A percentile compares a stretch with the other conserved stretches of the same genome.
Conservation (phyloP, 805 yeast species). For the Metschnikowia koreensis region DNA sequence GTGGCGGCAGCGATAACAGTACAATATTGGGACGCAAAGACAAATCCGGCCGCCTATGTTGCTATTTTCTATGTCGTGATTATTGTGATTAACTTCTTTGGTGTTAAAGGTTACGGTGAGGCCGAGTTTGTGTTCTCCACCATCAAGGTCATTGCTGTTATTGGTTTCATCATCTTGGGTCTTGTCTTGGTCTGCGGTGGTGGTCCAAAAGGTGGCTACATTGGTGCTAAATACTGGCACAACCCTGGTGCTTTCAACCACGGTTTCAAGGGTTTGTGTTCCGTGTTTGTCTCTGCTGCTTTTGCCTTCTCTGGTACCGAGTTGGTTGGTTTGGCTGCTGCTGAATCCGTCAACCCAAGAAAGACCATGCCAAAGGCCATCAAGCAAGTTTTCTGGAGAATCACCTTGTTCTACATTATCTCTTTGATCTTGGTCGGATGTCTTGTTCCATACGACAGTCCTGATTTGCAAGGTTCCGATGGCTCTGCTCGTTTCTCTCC, state of each 20-base stretch:
- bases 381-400: conserved; percentile 65
- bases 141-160: conserved; percentile 55
- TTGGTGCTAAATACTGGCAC: conserved; percentile 61
- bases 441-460: conserved; percentile 51
- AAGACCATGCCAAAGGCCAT: conserved; percentile 62
- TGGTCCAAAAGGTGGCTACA: conserved; percentile 49
- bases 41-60: conserved; percentile 54
- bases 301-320: conserved; percentile 70
- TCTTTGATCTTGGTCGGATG: conserved; percentile 41
- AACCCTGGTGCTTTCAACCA: conserved; percentile 57
- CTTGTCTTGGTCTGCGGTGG: conserved; percentile 60
- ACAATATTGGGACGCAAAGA: conserved; percentile 47
- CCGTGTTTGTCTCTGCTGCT: conserved; percentile 58
- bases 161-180: conserved; percentile 57
- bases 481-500: conserved; percentile 60
- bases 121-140: conserved; percentile 58
- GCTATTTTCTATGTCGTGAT: conserved; percentile 53
- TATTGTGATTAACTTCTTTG: conserved; percentile 53
- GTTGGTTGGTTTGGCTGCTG: conserved; percentile 62
- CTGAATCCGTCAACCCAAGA: conserved; percentile 62
- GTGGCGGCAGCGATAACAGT: conserved; percentile 38
- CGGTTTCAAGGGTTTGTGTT: conserved; percentile 64
- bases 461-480: conserved; percentile 49
- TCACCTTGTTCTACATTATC: conserved; percentile 55
- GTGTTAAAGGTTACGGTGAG: conserved; percentile 69